Evolutionary conservation across 2,329 filamentous ascomycete species (phyloP).

Genomic region (Nigrospora sphaerica): DNA sequence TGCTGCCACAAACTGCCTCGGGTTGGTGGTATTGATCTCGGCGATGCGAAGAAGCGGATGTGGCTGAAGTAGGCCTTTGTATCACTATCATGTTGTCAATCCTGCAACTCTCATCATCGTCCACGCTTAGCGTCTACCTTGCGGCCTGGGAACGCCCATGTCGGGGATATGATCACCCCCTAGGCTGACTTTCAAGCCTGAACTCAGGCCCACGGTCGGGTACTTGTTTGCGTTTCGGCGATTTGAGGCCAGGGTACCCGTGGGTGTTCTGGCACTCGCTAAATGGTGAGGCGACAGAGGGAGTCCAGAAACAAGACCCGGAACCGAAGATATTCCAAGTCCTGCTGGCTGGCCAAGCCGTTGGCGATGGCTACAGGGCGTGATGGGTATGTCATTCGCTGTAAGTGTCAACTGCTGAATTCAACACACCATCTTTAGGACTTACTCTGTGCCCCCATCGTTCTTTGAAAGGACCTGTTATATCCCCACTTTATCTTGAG

Average conservation of each 20-base stretch:
- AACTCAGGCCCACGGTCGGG: constrained; percentile 18
- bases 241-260: constrained; percentile 8
- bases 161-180: constrained; percentile 7
- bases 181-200: constrained; percentile 19
- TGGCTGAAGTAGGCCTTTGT: constrained; percentile 1
- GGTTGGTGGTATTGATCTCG: not conserved
- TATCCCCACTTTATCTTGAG: constrained; percentile 1
- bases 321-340: constrained; percentile 20
- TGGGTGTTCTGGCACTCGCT: constrained; percentile 9
- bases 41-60: not conserved
- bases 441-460: constrained; percentile 12
- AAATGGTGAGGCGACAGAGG: constrained; percentile 12
- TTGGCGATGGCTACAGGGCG: constrained; percentile 25
- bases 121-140: constrained; percentile 9
- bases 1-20: not conserved
- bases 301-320: constrained; percentile 22
- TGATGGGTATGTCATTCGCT: constrained; percentile 21
- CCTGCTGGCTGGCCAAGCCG: constrained; percentile 14
- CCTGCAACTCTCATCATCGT: not conserved
- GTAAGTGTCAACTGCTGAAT: not conserved
- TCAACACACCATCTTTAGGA: not conserved
- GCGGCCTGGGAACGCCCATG: constrained; percentile 10
- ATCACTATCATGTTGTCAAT: not conserved
- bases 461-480: constrained; percentile 8
- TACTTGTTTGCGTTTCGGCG: constrained; percentile 9